Base-by-base conservation (phyloP, 108 stramenopile species). In the Schizochytrium sp. region DNA sequence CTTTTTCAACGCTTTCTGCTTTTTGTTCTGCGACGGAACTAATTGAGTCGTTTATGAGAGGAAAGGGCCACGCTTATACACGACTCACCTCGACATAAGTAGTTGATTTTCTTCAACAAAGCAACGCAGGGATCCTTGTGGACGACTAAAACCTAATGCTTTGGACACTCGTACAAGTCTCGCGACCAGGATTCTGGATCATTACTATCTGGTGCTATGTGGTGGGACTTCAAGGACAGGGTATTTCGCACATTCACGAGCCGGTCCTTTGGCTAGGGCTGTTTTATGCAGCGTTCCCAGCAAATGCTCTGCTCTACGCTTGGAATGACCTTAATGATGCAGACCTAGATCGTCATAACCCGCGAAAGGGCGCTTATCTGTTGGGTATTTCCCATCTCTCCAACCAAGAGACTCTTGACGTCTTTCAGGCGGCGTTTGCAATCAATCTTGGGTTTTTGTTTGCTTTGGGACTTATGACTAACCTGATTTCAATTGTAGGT, bases 281-380 rank as follows among this genome's bases (percentile, higher is more conserved):
- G 1, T 8, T 15, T 7, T 69, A 69, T 15, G 64, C 64, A 38
- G 44, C 42, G 42, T 69, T 69, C 28, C 64, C 64, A 38, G 64
- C 44, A 38, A 69, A 69, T 44, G 64, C 64, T 7, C 64, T 69
- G 12, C 64, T 69, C 42, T 69, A 69, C 64, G 64, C 64, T 7
- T 69, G 64, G 64, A 69, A 69, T 15, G 64, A 69, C 2, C 64
- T 69, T 7, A 44, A 44, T 44, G 64, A 69, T 2, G 64, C 42
- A 38, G 15, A 12, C 12, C 64, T 69, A 8, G 64, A 69, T 15
- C 64, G 3, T 7, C 1, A 12, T 8, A 69, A 69, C 44, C 64
- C 64, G 64, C 64, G 64, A 38, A 69, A 69, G 28, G 64, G 64
- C 0, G 19, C 7, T 8, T 69, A 69, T 38, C 64, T 69, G 8